Evolutionary conservation across 2,329 filamentous ascomycete genomes (phyloP), one percentile per base, ranked within the genome.

Genomic region (Hypomyces rosellus): DNA sequence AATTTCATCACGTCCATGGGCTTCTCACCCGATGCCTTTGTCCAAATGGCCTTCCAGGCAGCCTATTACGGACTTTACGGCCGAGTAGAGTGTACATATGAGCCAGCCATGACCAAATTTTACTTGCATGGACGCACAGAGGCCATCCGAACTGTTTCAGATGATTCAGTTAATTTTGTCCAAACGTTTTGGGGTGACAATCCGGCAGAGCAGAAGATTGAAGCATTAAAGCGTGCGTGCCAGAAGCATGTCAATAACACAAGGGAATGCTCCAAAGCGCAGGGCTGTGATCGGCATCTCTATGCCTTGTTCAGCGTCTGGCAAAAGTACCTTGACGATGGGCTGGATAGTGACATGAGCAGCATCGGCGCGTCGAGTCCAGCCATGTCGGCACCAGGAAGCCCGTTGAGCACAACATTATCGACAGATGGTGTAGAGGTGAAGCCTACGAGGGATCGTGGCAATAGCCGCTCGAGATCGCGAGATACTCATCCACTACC

Each of bases 41-140:
- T 99, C 16, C 93, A 99, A 68, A 97, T 99, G 92, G 93, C 93
- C 0, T 96, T 96, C 73, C 93, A 99, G 68, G 92, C 92, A 4
- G 92, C 93, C 1, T 97, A 99, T 73, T 99, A 96, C 63, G 93
- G 93, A 2, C 78, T 99, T 7, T 99, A 97, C 61, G 93, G 93
- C 3, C 84, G 89, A 4, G 82, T 96, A 1, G 93, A 97, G 68
- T 95, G 89, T 64, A 93, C 91, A 0, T 99, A 99, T 66, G 93
- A 99, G 69, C 93, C 93, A 7, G 92, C 93, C 39, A 97, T 99
- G 93, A 99, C 93, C 46, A 99, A 99, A 68, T 75, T 86, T 52
- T 99, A 82, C 70, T 81, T 95, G 53, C 93, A 97, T 65, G 93
- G 93, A 11, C 86, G 93, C 42, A 99, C 93, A 0, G 93, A 99